phyloP scores from a whole-genome alignment of 2,329 filamentous ascomycete species.

The Exophiala xenobiotica region DNA sequence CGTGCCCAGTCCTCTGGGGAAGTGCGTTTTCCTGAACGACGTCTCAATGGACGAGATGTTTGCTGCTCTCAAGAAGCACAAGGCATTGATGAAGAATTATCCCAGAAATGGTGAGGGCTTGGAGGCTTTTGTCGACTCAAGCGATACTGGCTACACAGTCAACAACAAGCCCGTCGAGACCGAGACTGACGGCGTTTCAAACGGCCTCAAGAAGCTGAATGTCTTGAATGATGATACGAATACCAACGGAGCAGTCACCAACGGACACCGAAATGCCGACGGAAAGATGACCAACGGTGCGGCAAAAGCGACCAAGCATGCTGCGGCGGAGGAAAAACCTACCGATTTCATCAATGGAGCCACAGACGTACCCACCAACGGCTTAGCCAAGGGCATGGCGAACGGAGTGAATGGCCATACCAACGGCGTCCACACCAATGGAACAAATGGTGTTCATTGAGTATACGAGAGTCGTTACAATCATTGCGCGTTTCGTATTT shows the following conservation, averaged over 20 bases:
- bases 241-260: neutral
- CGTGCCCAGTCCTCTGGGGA: constrained; percentile 66
- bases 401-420: constrained; percentile 15
- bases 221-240: constrained; percentile 27
- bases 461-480: too few relatives aligned
- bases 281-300: constrained; percentile 17
- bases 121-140: constrained; percentile 68
- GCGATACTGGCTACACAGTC: constrained; percentile 63
- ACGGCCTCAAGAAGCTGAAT: constrained; percentile 23
- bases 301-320: constrained; percentile 17
- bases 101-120: constrained; percentile 64
- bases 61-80: constrained; percentile 61
- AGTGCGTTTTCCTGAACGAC: constrained; percentile 68
- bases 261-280: constrained; percentile 10
- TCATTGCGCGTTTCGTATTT: too few relatives aligned
- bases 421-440: constrained; percentile 14
- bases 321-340: constrained; percentile 18
- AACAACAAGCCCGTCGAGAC: constrained; percentile 35
- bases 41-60: constrained; percentile 63
- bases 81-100: constrained; percentile 61
- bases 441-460: neutral
- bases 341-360: constrained; percentile 21
- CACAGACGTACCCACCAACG: constrained; percentile 9
- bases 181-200: constrained; percentile 13
- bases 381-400: constrained; percentile 6